Percentiles rank a stretch among this genome's conserved stretches.
These are phyloP conservation scores for Carex kokanica DNA, from an alignment of 176 grass and related monocot genomes.

Conservation along the genomic window DNA sequence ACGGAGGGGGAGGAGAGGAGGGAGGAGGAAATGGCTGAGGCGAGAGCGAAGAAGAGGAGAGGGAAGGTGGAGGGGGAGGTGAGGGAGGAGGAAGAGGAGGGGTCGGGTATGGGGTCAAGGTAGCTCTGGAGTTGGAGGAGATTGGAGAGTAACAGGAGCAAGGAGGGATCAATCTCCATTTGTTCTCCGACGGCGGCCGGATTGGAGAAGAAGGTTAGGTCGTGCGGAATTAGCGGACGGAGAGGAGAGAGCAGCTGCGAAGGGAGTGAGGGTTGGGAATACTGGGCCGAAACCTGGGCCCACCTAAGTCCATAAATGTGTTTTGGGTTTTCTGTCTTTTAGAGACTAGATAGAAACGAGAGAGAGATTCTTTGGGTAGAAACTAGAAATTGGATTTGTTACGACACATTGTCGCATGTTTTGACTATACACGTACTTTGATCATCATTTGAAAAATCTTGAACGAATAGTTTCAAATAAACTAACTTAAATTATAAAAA, in stretches of 20 bases:
- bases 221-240: neutral
- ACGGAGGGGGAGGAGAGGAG: neutral
- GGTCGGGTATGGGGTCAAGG: neutral
- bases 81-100: neutral
- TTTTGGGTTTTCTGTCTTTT: neutral
- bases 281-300: neutral
- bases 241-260: neutral
- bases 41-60: constrained; percentile 23
- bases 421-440: too few relatives aligned
- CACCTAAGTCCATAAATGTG: neutral
- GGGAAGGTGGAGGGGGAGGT: neutral
- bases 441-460: too few relatives aligned
- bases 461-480: too few relatives aligned
- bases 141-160: neutral
- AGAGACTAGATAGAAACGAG: neutral
- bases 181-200: neutral
- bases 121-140: constrained; percentile 4
- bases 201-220: neutral
- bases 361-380: too few relatives aligned
- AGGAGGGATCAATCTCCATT: neutral
- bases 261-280: neutral
- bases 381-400: too few relatives aligned
- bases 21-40: neutral
- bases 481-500: too few relatives aligned
- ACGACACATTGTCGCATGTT: too few relatives aligned